Evolutionary conservation across 345 rosid species (phyloP).

Genomic region (Psidium friedrichsthalianum): DNA sequence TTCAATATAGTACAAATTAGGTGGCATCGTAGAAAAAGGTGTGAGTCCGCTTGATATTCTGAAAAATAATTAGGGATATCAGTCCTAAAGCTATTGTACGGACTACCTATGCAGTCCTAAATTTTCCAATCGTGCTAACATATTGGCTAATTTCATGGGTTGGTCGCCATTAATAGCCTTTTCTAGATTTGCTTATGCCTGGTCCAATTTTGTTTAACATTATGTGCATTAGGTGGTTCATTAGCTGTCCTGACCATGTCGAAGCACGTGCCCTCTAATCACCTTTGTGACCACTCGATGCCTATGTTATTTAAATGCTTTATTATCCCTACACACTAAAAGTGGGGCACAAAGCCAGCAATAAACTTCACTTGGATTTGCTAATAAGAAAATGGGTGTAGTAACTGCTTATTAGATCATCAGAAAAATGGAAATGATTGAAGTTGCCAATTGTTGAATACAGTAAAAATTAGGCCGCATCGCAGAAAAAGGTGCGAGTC

Average conservation of each 20-base stretch:
- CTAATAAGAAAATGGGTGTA: not conserved
- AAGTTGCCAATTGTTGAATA: not conserved
- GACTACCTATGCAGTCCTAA: too few relatives aligned
- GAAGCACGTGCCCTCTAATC: not conserved
- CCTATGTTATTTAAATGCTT: not conserved
- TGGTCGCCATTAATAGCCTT: not conserved
- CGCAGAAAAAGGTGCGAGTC: not conserved
- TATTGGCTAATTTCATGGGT: not conserved
- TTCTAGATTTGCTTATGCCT: not conserved
- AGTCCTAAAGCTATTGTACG: too few relatives aligned
- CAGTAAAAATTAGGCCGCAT: not conserved
- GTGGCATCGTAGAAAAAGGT: not conserved
- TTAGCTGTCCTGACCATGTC: not conserved
- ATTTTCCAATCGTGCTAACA: too few relatives aligned
- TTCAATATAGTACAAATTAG: not conserved
- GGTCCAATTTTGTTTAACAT: not conserved
- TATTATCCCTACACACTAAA: not conserved
- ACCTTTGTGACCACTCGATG: not conserved
- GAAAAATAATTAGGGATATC: too few relatives aligned
- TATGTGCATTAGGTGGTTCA: not conserved
- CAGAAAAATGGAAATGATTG: not conserved
- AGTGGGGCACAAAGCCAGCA: not conserved
- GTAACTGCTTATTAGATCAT: too few relatives aligned
- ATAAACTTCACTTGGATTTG: not conserved
- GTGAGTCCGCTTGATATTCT: too few relatives aligned